Evolutionary conservation across 441 rosid genomes (phyloP), one percentile per base, ranked within the genome.

Genomic region (Breynia disticha): DNA sequence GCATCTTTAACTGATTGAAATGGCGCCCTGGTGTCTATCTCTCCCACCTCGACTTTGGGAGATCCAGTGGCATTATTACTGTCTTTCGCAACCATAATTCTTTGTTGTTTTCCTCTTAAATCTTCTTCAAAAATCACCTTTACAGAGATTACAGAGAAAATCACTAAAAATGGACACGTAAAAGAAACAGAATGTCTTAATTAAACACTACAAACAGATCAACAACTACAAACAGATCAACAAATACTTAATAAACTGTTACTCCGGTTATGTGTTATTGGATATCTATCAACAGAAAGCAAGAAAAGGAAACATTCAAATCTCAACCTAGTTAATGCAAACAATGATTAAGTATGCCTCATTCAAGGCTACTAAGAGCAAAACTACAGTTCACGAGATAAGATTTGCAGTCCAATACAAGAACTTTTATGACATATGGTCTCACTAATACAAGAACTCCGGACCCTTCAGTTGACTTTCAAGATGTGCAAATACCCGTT

Each of bases 1-100:
- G 96, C 99, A 76, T 89, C 96, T 72, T 86, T 93, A 58, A 93
- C 99, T 3, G 97, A 93, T 54, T 86, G 97, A 76, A 93, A 89
- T 50, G 97, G 99, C 51, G 96, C 90, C 16, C 90, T 84, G 18
- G 96, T 89, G 73, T 93, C 96, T 49, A 93, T 79, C 80, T 93
- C 99, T 12, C 99, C 99, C 69, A 88, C 95, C 79, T 79, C 95
- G 57, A 61, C 87, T 65, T 54, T 78, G 43, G 86, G 75, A 54
- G 89, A 76, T 51, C 71, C 84, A 18, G 77, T 68, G 44, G 76
- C 55, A 66, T 56, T 79, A 65, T 61, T 70, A 16, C 73, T 72
- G 54, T 77, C 95, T 67, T 77, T 88, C 28, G 87, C 82, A 61
- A 78, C 95, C 97, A 93, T 91, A 56, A 37, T 68, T 65, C 77